Base-by-base conservation (phyloP, 441 rosid genomes). In the Geranium incanum region DNA sequence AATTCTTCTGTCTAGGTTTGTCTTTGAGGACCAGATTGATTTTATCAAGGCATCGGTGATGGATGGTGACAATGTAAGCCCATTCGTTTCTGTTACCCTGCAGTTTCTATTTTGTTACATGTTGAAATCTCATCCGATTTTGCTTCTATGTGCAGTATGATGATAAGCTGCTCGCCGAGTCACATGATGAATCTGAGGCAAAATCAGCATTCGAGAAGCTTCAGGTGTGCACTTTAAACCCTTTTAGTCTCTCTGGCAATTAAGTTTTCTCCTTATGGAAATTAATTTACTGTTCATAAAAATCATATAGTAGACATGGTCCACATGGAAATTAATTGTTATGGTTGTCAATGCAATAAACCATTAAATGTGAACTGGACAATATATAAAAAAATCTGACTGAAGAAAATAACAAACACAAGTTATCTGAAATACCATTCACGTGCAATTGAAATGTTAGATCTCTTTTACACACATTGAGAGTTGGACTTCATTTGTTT, bases 11-110 rank as follows among this genome's bases (percentile, higher is more conserved):
- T 52, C 57, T 72, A 91, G 97, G 83, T 92, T 78, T 80, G 96
- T 92, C 74, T 95, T 95, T 72, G 97, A 88, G 82, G 94, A 90
- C 77, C 93, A 92, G 82, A 95, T 90, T 73, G 93, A 85, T 11
- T 90, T 95, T 75, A 85, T 90, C 73, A 89, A 84, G 88, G 90
- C 87, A 72, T 81, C 90, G 37, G 95, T 88, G 60, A 84, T 90
- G 85, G 89, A 84, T 71, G 97, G 97, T 71, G 97, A 90, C 72
- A 85, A 87, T 78, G 97, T 89, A 83, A 72, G 81, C 75, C 72
- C 57, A 4, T 68, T 55, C 55, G 36, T 70, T 57, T 18, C 75
- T 11, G 68, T 69, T 13, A 71, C 72, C 37, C 12, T 76, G 63
- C 37, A 55, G 15, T 66, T 70, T 68, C 70, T 36, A 11, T 64